Conservation (phyloP, 2,329 filamentous ascomycete species). For the Blastomyces silverae region DNA sequence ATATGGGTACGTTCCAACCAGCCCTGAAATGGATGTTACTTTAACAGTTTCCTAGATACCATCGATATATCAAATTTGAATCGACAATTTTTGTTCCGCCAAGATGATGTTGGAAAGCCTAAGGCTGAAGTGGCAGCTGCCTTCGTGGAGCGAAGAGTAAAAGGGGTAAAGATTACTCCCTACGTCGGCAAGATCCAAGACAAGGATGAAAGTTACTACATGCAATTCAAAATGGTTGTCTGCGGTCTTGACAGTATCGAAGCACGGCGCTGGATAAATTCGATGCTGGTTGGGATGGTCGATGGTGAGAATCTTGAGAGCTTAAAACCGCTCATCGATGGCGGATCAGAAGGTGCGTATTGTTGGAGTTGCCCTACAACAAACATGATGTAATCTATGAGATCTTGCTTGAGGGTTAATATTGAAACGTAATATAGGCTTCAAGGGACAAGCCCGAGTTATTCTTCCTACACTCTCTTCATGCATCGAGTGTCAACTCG, state of each 20-base stretch:
- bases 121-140: slow-evolving; percentile 90
- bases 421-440: slow-evolving; percentile 50
- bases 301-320: slow-evolving; percentile 75
- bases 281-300: slow-evolving; percentile 83
- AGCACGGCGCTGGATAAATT: slow-evolving; percentile 97
- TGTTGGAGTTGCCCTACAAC: neutral
- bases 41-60: slow-evolving; percentile 56
- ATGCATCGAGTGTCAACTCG: slow-evolving; percentile 95
- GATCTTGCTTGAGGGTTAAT: neutral
- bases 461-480: slow-evolving; percentile 87
- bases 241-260: slow-evolving; percentile 97
- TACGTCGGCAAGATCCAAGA: slow-evolving; percentile 96
- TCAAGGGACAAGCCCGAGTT: slow-evolving; percentile 94
- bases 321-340: slow-evolving; percentile 90
- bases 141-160: slow-evolving; percentile 84
- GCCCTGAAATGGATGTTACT: neutral
- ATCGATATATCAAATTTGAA: slow-evolving; percentile 99
- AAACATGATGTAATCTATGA: neutral
- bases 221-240: slow-evolving; percentile 89
- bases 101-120: slow-evolving; percentile 81
- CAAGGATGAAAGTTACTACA: slow-evolving; percentile 92
- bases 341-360: slow-evolving; percentile 72
- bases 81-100: slow-evolving; percentile 91
- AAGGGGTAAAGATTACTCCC: slow-evolving; percentile 84
- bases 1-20: slow-evolving; percentile 68